Conservation (phyloP, 2,329 filamentous ascomycete species). For the Penicillium sp. region DNA sequence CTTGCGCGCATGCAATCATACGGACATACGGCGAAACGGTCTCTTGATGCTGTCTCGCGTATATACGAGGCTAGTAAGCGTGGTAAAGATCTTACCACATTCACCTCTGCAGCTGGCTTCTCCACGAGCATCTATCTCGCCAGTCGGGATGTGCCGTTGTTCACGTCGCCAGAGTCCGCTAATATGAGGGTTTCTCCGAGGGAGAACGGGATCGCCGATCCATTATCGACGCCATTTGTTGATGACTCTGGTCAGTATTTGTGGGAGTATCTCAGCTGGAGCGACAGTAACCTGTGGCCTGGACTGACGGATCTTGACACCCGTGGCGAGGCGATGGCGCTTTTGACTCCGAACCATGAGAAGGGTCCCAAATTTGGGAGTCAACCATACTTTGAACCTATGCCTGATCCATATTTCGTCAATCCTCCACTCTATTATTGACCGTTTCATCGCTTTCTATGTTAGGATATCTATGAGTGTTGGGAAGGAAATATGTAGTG, state of each 20-base stretch:
- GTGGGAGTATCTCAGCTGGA: slow-evolving; percentile 42
- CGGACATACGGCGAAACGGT: slow-evolving; percentile 62
- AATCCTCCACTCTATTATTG: slow-evolving; percentile 29
- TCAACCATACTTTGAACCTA: slow-evolving; percentile 21
- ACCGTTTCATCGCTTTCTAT: not conserved
- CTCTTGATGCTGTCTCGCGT: slow-evolving; percentile 61
- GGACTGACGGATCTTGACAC: slow-evolving; percentile 28
- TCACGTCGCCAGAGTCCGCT: slow-evolving; percentile 18
- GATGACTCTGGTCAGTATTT: slow-evolving; percentile 35
- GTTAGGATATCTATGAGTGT: too few relatives aligned
- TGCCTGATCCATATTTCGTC: slow-evolving; percentile 28
- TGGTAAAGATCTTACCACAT: slow-evolving; percentile 15
- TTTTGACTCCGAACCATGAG: slow-evolving; percentile 29
- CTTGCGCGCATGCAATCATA: slow-evolving; percentile 59
- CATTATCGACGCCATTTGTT: slow-evolving; percentile 23
- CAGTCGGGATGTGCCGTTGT: slow-evolving; percentile 17
- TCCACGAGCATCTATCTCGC: slow-evolving; percentile 13
- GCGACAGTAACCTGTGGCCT: slow-evolving; percentile 35
- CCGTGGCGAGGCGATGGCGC: slow-evolving; percentile 19
- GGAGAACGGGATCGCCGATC: slow-evolving; percentile 26
- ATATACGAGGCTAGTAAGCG: slow-evolving; percentile 59
- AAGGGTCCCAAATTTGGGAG: slow-evolving; percentile 25
- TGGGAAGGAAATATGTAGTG: not conserved
- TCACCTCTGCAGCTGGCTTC: slow-evolving; percentile 11
- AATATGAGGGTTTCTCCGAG: slow-evolving; percentile 17